Evolutionary conservation across 257 asterid genomes (phyloP), one percentile per base, ranked within the genome.

Genomic region (Plantago elongata): DNA sequence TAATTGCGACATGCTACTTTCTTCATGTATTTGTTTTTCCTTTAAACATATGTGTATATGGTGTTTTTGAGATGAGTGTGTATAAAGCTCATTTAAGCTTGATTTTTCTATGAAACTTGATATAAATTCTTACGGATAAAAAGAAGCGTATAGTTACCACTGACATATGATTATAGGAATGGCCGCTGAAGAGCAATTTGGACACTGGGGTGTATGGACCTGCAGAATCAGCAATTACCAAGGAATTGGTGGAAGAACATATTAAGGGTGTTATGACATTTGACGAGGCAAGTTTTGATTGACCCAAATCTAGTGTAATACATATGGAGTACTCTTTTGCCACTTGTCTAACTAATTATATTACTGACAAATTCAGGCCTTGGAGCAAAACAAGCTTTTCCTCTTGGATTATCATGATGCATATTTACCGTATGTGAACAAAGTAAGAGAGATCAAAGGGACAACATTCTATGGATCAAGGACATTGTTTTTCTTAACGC

Each of bases 181-280:
- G 88, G 88, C 96, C 97, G 11, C 9, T 87, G 71, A 87, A 77
- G 77, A 90, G 97, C 67, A 62, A 64, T 11, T 85, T 90, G 3
- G 97, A 90, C 55, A 84, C 95, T 3, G 58, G 51, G 48, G 81
- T 77, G 45, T 88, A 88, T 46, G 96, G 96, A n/a, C 84, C 96
- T 48, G 69, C 79, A 18, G 91, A 88, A 60, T 90, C 95, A 40
- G 84, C 73, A 45, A 75, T 90, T 55, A 83, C 91, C 9, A 74
- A 51, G 37, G 77, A 82, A 72, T 5, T 74, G n/a, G 63, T 88
- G 16, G 89, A 85, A 62, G 1, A 59, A 52, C 78, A 77, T 52
- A 79, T 85, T 40, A 54, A 60, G 72, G 86, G 94, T 51, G 60
- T 54, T 60, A 61, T 59, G 73, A 78, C 86, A 13, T 57, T 90